Evolutionary conservation across 257 asterid species (phyloP).

Genomic region (Leonotis leonurus): DNA sequence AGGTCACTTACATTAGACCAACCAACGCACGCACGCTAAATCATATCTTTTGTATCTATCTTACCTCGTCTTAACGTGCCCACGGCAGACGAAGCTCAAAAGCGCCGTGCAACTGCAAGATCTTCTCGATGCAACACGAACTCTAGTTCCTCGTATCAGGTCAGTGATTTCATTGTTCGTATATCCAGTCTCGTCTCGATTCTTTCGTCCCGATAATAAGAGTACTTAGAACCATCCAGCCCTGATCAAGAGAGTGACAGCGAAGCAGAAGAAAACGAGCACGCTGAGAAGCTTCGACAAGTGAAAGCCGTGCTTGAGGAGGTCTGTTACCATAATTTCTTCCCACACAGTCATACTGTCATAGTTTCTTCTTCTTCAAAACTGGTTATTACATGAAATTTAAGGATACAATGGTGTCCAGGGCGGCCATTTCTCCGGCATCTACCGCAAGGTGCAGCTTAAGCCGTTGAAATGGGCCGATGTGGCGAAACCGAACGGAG

Average conservation of each 20-base stretch:
- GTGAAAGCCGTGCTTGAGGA: constrained; percentile 99
- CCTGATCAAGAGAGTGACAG: constrained; percentile 92
- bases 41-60: constrained; percentile 19
- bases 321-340: constrained; percentile 37
- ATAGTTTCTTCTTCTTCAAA: background rate
- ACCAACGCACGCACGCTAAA: no score
- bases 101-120: constrained; percentile 96
- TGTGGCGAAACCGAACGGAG: constrained; percentile 66
- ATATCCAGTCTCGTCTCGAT: no score
- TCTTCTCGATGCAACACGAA: constrained; percentile 93
- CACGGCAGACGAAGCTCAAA: constrained; percentile 88
- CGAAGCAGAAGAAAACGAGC: constrained; percentile 94
- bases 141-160: constrained; percentile 86
- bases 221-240: no score
- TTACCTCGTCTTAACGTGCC: no score
- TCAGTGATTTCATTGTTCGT: constrained; percentile 13
- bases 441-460: constrained; percentile 90
- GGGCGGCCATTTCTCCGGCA: constrained; percentile 99
- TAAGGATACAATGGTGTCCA: constrained; percentile 29
- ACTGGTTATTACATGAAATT: no score
- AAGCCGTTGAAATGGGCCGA: constrained; percentile 91
- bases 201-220: no score
- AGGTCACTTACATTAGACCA: no score
- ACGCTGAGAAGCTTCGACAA: constrained; percentile 99
- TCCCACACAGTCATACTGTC: background rate